Conservation (phyloP, 768 basidiomycete species). For the Sarcodon sp. region DNA sequence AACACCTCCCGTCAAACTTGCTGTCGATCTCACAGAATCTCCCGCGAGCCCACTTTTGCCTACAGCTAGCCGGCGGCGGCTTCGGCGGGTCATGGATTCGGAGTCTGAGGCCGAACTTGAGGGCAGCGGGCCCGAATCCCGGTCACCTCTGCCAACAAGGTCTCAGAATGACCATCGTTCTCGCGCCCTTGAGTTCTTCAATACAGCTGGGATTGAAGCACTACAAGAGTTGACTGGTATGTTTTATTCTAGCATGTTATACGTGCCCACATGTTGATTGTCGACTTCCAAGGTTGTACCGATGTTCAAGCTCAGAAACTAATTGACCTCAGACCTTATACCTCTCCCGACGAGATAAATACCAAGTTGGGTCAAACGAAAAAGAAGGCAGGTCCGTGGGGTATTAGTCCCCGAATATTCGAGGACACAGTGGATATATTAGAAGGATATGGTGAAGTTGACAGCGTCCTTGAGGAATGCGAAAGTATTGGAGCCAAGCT, state of each 20-base stretch:
- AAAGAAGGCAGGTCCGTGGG: slow-evolving; percentile 71
- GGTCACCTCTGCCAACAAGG: slow-evolving; percentile 9
- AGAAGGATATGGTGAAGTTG: slow-evolving; percentile 76
- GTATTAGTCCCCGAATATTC: slow-evolving; percentile 83
- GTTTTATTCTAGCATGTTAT: slow-evolving; percentile 8
- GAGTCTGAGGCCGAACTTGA: slow-evolving; percentile 47
- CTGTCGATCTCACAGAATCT: slow-evolving; percentile 25
- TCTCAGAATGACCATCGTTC: slow-evolving; percentile 25
- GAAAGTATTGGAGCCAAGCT: slow-evolving; percentile 75
- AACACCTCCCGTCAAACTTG: slow-evolving; percentile 26
- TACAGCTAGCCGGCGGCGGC: slow-evolving; percentile 33
- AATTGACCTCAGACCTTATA: slow-evolving; percentile 68
- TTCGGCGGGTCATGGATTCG: slow-evolving; percentile 52
- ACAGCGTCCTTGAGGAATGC: slow-evolving; percentile 79
- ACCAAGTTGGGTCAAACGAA: slow-evolving; percentile 72
- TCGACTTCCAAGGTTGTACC: slow-evolving; percentile 46
- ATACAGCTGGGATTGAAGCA: slow-evolving; percentile 44
- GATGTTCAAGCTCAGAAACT: slow-evolving; percentile 72
- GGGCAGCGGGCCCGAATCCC: slow-evolving; percentile 34
- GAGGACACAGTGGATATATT: slow-evolving; percentile 84
- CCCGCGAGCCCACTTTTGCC: slow-evolving; percentile 28
- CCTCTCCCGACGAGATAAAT: slow-evolving; percentile 61
- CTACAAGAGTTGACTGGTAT: slow-evolving; percentile 68
- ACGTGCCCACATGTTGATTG: not conserved
- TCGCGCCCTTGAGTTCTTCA: slow-evolving; percentile 58